Base-by-base conservation (phyloP, 208 protist species). In the Leishmania arabica region DNA sequence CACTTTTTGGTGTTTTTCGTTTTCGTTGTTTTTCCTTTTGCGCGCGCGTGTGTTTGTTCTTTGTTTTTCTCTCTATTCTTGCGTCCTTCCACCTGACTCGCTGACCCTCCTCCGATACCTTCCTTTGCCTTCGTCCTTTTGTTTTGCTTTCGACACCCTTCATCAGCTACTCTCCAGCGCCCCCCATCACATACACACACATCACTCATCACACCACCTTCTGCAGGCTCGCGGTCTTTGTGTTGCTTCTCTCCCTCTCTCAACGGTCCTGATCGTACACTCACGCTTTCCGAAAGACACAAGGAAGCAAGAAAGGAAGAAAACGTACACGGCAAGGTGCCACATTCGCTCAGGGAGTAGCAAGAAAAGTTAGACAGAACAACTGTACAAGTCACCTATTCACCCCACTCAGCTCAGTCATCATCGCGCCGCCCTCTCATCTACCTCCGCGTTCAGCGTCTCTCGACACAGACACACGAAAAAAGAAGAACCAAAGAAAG, bases 1-100 rank as follows among this genome's bases (percentile, higher is more conserved):
- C 2, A 3, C 6, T 6, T 31, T 31, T 64, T 64, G 19, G 13
- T 49, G 45, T 49, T 45, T 45, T 37, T 11, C 8, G n/a, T 66
- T 27, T 13, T 49, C 8, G 45, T 47, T 37, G n/a, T 66, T 27
- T 13, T 49, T 49, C 8, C 45, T 49, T 49, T 49, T 0, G 45
- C 15, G 64, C 15, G n/a, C 9, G 64, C 13, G 53, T 40, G n/a
- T 42, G n/a, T 77, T 5, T 42, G 7, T n/a, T 75, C 42, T 78
- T 62, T 54, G 24, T 81, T 47, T 60, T 37, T 79, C 19, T 68
- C 37, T 47, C 37, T 70, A n/a, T 84, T 81, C 73, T 77, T 56
- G 76, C 75, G 21, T 71, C 34, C 4, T 49, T n/a, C n/a, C 60
- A 21, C 13, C n/a, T 66, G 65, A 47, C 37, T 40, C 37, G 15